Conservation (phyloP, 2,329 filamentous ascomycete genomes). For the Dichotomopilus funicola region DNA sequence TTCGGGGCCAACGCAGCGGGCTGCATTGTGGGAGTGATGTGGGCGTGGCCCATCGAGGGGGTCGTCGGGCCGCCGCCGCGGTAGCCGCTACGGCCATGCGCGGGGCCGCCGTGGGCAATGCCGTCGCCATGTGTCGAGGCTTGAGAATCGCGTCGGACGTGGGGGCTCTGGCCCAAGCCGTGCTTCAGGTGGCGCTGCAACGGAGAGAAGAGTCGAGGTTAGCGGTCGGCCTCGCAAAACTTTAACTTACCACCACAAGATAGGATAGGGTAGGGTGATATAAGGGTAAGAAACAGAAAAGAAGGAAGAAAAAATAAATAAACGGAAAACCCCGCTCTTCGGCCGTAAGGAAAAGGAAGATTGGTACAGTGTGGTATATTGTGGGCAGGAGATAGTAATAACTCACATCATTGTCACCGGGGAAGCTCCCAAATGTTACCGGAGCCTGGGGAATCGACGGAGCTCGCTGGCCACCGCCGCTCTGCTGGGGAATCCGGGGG, state of each 20-base stretch:
- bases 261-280: no score
- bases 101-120: constrained; percentile 54
- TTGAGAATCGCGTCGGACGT: constrained; percentile 79
- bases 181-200: constrained; percentile 63
- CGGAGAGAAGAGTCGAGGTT: constrained; percentile 18
- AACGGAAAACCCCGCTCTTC: background rate
- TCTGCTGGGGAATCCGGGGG: constrained; percentile 78
- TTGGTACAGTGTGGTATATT: no score
- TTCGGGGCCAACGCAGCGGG: constrained; percentile 58
- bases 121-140: constrained; percentile 75
- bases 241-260: no score
- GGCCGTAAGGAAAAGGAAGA: no score
- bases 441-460: constrained; percentile 64
- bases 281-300: background rate
- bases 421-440: constrained; percentile 78
- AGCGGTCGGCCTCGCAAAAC: background rate
- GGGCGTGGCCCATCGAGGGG: constrained; percentile 46
- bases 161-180: constrained; percentile 49
- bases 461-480: constrained; percentile 81
- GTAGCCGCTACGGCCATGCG: constrained; percentile 52
- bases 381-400: constrained; percentile 5
- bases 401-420: constrained; percentile 72
- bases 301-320: constrained; percentile 4
- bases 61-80: constrained; percentile 47
- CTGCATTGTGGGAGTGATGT: constrained; percentile 63